Percentiles rank a stretch among this genome's conserved stretches.
Conservation (phyloP, 2,329 filamentous ascomycete genomes). For the Oidium heveae region DNA sequence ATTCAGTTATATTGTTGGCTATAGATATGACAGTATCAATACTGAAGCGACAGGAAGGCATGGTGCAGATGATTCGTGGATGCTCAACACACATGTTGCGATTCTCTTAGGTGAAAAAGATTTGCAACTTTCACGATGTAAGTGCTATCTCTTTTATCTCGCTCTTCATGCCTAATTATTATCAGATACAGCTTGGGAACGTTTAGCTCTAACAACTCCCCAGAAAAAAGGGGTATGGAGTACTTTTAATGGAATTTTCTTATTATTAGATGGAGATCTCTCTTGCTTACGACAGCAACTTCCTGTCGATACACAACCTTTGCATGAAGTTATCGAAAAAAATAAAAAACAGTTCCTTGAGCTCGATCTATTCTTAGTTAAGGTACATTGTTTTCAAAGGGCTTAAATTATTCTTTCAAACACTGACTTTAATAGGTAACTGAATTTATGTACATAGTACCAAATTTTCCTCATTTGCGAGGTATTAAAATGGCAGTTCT, state of each 20-base stretch:
- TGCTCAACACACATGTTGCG: constrained; percentile 38
- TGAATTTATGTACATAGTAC: constrained; percentile 33
- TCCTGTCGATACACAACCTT: constrained; percentile 13
- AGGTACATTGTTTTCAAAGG: constrained; percentile 19
- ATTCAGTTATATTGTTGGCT: constrained; percentile 31
- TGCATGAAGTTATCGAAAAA: constrained; percentile 5
- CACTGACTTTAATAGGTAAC: constrained; percentile 22
- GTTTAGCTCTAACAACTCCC: constrained; percentile 23
- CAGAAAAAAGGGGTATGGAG: constrained; percentile 36
- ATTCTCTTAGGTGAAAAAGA: constrained; percentile 40
- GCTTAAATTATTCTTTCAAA: background rate
- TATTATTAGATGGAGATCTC: constrained; percentile 24
- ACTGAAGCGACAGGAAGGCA: constrained; percentile 24
- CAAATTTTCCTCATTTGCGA: constrained; percentile 31
- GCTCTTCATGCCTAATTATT: constrained; percentile 3
- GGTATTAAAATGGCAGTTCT: constrained; percentile 28
- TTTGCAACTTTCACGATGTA: constrained; percentile 31
- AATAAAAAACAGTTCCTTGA: constrained; percentile 18
- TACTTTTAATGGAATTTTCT: constrained; percentile 29
- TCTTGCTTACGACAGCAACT: constrained; percentile 28
- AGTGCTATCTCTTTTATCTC: constrained; percentile 11
- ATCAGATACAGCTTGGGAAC: constrained; percentile 32
- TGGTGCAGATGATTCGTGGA: constrained; percentile 38
- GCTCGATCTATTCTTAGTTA: constrained; percentile 41
- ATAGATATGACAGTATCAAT: constrained; percentile 37